Conservation (phyloP, 2,329 filamentous ascomycete genomes). For the Triangularia setosa region DNA sequence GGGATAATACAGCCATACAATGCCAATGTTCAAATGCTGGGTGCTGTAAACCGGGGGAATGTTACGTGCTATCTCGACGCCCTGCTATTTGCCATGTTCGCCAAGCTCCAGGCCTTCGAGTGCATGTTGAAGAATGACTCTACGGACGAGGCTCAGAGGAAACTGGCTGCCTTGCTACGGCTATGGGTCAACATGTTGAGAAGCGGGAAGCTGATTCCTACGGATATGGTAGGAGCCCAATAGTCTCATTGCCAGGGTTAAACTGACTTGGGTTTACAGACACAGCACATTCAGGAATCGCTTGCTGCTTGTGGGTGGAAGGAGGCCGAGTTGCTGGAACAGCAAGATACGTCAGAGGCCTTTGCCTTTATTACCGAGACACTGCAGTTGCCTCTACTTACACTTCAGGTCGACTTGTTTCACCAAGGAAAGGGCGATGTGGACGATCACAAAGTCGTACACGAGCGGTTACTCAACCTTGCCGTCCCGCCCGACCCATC, state of each 20-base stretch:
- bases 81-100: slow-evolving; percentile 93
- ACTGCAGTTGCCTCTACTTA: slow-evolving; percentile 79
- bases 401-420: slow-evolving; percentile 90
- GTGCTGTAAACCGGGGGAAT: slow-evolving; percentile 77
- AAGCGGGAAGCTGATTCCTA: slow-evolving; percentile 77
- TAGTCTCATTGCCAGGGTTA: background rate
- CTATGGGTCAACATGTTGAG: slow-evolving; percentile 93
- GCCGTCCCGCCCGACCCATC: slow-evolving; percentile 77
- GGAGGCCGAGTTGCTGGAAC: slow-evolving; percentile 70
- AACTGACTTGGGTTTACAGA: slow-evolving; percentile 48
- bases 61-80: slow-evolving; percentile 96
- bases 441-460: slow-evolving; percentile 92
- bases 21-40: slow-evolving; percentile 67
- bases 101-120: slow-evolving; percentile 83
- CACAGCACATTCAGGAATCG: slow-evolving; percentile 75
- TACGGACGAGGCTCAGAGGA: slow-evolving; percentile 65
- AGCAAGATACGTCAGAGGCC: slow-evolving; percentile 94
- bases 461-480: slow-evolving; percentile 85
- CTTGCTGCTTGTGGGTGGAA: slow-evolving; percentile 84
- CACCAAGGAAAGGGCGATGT: slow-evolving; percentile 77
- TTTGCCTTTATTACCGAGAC: slow-evolving; percentile 93
- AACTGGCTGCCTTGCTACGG: slow-evolving; percentile 72
- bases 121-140: slow-evolving; percentile 82
- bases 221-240: slow-evolving; percentile 58
- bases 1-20: slow-evolving; percentile 75